Evolutionary conservation across 23 red algal genomes (phyloP).

Genomic region (Pyropia haitanensis): DNA sequence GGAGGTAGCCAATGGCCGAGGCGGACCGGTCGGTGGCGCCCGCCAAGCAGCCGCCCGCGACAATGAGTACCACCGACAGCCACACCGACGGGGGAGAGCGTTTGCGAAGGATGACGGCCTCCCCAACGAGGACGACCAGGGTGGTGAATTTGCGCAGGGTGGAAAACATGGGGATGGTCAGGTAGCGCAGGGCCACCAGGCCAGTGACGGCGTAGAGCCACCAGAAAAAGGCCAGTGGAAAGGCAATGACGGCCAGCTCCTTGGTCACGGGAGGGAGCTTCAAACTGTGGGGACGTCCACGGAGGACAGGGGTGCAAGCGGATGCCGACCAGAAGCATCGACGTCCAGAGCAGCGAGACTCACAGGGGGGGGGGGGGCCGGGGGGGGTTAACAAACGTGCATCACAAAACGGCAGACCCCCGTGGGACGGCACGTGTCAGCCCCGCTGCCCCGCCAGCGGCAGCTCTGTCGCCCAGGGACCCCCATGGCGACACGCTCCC

Average conservation of each 20-base stretch:
- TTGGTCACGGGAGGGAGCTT: slow-evolving; percentile 12
- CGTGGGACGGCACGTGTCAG: too few species aligned
- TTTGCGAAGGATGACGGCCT: slow-evolving; percentile 32
- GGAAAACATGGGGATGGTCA: slow-evolving; percentile 60
- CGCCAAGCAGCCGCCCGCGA: slow-evolving; percentile 43
- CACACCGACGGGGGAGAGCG: slow-evolving; percentile 21
- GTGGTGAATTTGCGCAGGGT: slow-evolving; percentile 46
- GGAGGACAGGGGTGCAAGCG: too few species aligned
- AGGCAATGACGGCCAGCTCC: slow-evolving; percentile 10
- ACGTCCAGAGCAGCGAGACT: too few species aligned
- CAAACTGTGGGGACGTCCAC: slow-evolving; percentile 4
- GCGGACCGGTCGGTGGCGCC: slow-evolving; percentile 47
- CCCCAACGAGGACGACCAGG: slow-evolving; percentile 55
- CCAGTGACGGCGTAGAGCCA: slow-evolving; percentile 53
- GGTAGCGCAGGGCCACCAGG: slow-evolving; percentile 40
- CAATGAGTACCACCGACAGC: slow-evolving; percentile 48
- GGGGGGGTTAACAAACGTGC: too few species aligned
- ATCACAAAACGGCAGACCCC: too few species aligned
- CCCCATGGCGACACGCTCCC: too few species aligned
- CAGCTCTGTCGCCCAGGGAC: too few species aligned
- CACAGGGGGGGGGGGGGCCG: too few species aligned
- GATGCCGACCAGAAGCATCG: too few species aligned
- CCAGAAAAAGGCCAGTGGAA: slow-evolving; percentile 41
- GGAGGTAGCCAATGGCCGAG: slow-evolving; percentile 34
- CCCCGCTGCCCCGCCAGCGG: too few species aligned